phyloP scores from a whole-genome alignment of 2,329 filamentous ascomycete species.

The Thielaviopsis populi region DNA sequence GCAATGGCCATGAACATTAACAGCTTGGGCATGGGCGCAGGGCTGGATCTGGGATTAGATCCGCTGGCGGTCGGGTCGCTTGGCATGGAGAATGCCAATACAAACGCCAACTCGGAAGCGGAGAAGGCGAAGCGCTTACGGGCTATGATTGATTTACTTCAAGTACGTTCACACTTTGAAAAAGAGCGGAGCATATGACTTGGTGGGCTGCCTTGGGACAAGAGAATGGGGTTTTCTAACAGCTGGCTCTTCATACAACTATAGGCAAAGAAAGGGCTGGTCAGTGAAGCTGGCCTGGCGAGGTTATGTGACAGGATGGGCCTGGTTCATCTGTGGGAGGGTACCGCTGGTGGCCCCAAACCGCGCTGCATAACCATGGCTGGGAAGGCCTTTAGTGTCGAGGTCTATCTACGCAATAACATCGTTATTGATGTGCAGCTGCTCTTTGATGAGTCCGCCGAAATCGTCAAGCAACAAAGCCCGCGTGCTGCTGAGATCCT shows the following conservation, averaged over 20 bases:
- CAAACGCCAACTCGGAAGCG: constrained; percentile 29
- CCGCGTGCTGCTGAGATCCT: constrained; percentile 51
- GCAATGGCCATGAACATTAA: constrained; percentile 44
- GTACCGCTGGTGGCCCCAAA: constrained; percentile 34
- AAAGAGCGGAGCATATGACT: not conserved
- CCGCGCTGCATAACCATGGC: constrained; percentile 41
- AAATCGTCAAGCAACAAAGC: constrained; percentile 43
- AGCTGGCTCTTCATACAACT: constrained; percentile 12
- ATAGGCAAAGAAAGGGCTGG: constrained; percentile 40
- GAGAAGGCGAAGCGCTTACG: constrained; percentile 42
- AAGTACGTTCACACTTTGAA: constrained; percentile 26
- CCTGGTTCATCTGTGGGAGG: constrained; percentile 48
- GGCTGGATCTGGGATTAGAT: constrained; percentile 27
- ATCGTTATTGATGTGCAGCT: constrained; percentile 48
- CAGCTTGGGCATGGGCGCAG: constrained; percentile 39
- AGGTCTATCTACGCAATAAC: constrained; percentile 47
- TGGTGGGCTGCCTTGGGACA: not conserved
- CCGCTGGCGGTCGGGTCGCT: constrained; percentile 35
- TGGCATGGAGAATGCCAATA: constrained; percentile 21
- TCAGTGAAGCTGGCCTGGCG: constrained; percentile 63
- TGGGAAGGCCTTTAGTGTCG: constrained; percentile 43
- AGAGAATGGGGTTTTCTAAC: not conserved
- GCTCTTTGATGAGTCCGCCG: constrained; percentile 44
- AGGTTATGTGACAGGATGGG: constrained; percentile 52
- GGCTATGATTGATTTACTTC: constrained; percentile 34